Conservation (phyloP, 345 rosid genomes). For the Erucastrum elatum region DNA sequence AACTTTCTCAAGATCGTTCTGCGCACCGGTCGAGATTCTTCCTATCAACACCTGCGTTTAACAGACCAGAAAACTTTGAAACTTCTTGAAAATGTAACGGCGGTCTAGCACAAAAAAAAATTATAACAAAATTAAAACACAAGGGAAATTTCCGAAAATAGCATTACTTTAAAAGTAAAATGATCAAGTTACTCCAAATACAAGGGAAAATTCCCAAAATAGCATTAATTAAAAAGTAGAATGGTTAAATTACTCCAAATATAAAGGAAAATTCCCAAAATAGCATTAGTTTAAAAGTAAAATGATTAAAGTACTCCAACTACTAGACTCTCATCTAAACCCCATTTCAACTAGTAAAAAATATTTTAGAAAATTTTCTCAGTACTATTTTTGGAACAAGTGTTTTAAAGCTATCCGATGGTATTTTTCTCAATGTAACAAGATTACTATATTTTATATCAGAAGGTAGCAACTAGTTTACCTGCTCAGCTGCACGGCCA, state of each 20-base stretch:
- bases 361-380: background rate
- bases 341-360: background rate
- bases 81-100: background rate
- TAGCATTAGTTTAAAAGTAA: background rate
- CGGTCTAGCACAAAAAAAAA: background rate
- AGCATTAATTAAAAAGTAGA: background rate
- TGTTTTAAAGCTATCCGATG: background rate
- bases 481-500: constrained; percentile 99
- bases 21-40: constrained; percentile 91
- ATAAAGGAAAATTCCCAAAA: too few relatives aligned
- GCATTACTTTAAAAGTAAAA: background rate
- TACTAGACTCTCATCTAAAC: too few relatives aligned
- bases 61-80: background rate
- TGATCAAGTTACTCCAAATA: background rate
- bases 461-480: constrained; percentile 16
- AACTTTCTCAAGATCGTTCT: constrained; percentile 93
- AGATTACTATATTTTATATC: background rate
- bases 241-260: background rate
- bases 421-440: background rate
- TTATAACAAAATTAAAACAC: background rate
- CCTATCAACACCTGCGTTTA: constrained; percentile 71
- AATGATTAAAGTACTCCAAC: too few relatives aligned
- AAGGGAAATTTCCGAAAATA: background rate
- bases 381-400: too few relatives aligned
- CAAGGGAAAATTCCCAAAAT: too few relatives aligned